Evolutionary conservation across 169 alveolate species (phyloP), one percentile per base, ranked within the genome.

Genomic region (Eimeria maxima): DNA sequence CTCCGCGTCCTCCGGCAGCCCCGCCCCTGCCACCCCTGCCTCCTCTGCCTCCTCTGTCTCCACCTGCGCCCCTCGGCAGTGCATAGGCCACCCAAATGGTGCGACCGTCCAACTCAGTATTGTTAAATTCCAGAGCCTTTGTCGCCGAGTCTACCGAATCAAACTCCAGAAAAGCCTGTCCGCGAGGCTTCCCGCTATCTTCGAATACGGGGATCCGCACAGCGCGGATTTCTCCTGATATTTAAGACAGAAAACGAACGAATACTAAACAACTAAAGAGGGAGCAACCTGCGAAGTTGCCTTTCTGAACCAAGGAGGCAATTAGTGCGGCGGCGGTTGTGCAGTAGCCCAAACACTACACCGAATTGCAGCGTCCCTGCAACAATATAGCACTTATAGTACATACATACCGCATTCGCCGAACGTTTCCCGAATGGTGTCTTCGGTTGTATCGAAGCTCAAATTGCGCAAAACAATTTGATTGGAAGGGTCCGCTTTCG

Each of bases 61-160:
- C 97, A 42, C 96, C 97, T 13, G 97, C 84, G 81, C 96, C 96
- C 57, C 98, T 87, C 38, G 98, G 98, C 29, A 78, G 84, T 24
- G 98, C 98, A 96, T 95, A 97, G 74, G 96, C 97, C 88, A 97
- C 97, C 96, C 97, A 95, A 42, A 97, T 98, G 14, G 98, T 97
- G 38, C 98, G 81, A 29, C 98, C 98, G 65, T 97, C 98, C 55
- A 97, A 95, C 55, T 97, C 98, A 1, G 98, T 97, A 89, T 97
- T 96, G 95, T 97, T 97, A 93, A 93, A 97, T 93, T 97, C 98
- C 6, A 97, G 97, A 4, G 98, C 98, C 38, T 96, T 91, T n/a
- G 96, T 95, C n/a, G 98, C 98, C 0, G 97, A 97, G 55, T 97
- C 98, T 20, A 96, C 97, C 63, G 95, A 96, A 78, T 95, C 96